Base-by-base conservation (phyloP, 306 rosid species). In the Aeschynomene evenia region DNA sequence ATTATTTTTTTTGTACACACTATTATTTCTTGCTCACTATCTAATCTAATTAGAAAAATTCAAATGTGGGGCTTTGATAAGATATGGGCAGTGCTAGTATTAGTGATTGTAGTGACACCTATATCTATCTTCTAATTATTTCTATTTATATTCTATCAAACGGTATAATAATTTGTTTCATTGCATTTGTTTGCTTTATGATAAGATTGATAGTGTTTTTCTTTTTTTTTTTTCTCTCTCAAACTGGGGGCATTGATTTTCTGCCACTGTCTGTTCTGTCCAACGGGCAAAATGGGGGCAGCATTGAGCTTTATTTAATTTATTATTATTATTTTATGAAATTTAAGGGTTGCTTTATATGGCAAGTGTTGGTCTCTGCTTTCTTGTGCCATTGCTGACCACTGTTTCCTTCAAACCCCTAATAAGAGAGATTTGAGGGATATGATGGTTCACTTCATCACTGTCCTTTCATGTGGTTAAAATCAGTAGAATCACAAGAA, bases 401-500 rank as follows among this genome's bases (percentile, higher is more conserved):
- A 48, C 66, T 62, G 61, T 62, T 67, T 77, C 70, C 56, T 68
- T 77, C 51, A 49, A 64, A 48, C 53, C 34, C 42, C 16, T 16
- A 21, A 26, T 21, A 18, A 67, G 33, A 63, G 69, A 42, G 28
- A 18, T 55, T 46, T 67, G 73, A 66, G 59, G 58, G 60, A 72
- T 81, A 40, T 68, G 82, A 77, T 56, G 71, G 73, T 68, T 68
- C 80, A 68, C 24, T 33, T 66, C 74, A 73, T 74, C 21, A 7
- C 31, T 73, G 82, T 77, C 82, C 60, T 64, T 74, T 77, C 85
- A 73, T 63, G 74, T 73, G 79, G 16, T 60, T 73, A 73, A 49
- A 50, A 74, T 77, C 68, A 69, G 22, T 68, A n/a, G n/a, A n/a
- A 12, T 57, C 77, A 63, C 24, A 15, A 42, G 34, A 8, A 64